Percentiles rank a stretch among this genome's conserved stretches.
phyloP scores from a whole-genome alignment of 2,329 filamentous ascomycete genomes.

The Pseudofabraea citricarpa region DNA sequence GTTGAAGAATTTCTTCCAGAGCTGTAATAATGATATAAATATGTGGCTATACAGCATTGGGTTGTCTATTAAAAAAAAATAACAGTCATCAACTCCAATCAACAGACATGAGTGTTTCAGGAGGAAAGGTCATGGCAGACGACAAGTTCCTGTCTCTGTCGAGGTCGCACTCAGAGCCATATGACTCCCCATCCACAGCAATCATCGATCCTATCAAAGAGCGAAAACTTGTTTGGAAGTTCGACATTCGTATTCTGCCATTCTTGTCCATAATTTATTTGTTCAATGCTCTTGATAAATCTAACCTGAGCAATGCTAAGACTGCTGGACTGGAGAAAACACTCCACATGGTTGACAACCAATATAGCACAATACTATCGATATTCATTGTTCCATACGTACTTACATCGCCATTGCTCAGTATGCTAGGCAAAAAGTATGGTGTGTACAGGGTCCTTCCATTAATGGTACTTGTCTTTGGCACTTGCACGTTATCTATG shows the following conservation, averaged over 20 bases:
- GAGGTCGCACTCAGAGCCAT: neutral
- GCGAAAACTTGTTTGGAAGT: neutral
- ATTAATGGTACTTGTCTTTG: neutral
- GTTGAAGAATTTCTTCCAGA: too few relatives aligned
- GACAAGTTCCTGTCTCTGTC: too few relatives aligned
- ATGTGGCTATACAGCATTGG: too few relatives aligned
- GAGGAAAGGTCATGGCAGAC: too few relatives aligned
- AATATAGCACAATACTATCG: neutral
- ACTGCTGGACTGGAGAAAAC: constrained; percentile 45
- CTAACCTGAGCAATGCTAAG: constrained; percentile 43
- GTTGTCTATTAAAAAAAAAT: too few relatives aligned
- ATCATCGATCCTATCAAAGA: neutral
- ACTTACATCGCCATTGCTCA: neutral
- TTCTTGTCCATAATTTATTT: neutral
- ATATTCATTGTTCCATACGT: neutral
- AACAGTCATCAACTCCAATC: too few relatives aligned
- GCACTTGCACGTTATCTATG: neutral
- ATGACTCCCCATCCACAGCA: too few relatives aligned
- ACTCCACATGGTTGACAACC: constrained; percentile 34
- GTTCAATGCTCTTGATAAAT: neutral
- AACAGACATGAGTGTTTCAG: too few relatives aligned
- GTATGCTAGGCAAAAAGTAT: neutral
- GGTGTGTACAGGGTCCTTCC: neutral
- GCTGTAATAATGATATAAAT: too few relatives aligned
- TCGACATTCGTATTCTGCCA: neutral